Evolutionary conservation across 805 yeast genomes (phyloP).

Genomic region (Wickerhamiella australiensis): DNA sequence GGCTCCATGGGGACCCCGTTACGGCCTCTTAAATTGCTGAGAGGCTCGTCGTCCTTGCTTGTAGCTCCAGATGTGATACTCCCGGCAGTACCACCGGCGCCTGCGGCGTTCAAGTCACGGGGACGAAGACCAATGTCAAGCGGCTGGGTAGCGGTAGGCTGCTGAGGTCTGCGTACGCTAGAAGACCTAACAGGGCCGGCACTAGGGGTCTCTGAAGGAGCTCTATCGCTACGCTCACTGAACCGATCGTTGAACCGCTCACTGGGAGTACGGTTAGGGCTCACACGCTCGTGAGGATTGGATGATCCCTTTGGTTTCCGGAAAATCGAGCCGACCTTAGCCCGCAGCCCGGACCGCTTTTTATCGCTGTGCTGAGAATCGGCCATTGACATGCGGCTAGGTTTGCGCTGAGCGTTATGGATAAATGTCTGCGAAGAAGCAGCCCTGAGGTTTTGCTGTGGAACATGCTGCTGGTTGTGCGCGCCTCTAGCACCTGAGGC

Average conservation of each 20-base stretch:
- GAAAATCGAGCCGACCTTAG: constrained; percentile 30
- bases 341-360: constrained; percentile 20
- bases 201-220: constrained; percentile 5
- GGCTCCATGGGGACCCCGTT: background rate
- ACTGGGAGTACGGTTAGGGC: constrained; percentile 4
- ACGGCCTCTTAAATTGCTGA: background rate
- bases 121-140: constrained; percentile 17
- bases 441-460: background rate
- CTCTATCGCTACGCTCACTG: background rate
- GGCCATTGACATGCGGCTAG: constrained; percentile 15
- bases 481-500: background rate
- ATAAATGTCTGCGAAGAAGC: constrained; percentile 5
- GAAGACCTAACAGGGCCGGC: background rate
- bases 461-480: no score
- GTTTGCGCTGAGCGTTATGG: constrained; percentile 13
- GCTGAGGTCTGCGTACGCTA: constrained; percentile 6
- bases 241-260: background rate
- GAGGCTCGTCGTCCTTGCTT: background rate
- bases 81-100: background rate
- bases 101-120: background rate
- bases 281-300: constrained; percentile 12
- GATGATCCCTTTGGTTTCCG: constrained; percentile 25
- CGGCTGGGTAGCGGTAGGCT: constrained; percentile 15
- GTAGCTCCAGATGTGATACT: background rate
- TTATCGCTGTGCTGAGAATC: constrained; percentile 12